These are phyloP conservation scores for Dissoconium aciculare DNA, from an alignment of 2,329 filamentous ascomycete species.

Conservation along the genomic window DNA sequence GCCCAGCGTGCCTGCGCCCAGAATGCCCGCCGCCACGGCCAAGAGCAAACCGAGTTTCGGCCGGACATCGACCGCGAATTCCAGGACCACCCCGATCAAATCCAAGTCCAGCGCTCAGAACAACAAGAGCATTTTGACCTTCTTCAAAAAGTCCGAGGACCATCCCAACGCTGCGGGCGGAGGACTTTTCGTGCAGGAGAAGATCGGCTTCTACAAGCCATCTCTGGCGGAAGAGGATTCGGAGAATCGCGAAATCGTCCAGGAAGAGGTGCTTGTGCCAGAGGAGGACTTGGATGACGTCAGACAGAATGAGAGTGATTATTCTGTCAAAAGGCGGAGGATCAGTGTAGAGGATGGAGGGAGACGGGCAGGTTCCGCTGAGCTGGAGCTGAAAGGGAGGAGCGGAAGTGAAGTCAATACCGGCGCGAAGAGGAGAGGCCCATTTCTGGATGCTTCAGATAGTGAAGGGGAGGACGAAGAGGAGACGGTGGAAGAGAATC, in stretches of 20 bases:
- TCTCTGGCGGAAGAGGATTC: not conserved
- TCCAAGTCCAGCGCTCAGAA: constrained; percentile 28
- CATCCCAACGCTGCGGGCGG: constrained; percentile 10
- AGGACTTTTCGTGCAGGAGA: constrained; percentile 26
- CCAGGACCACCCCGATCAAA: constrained; percentile 21
- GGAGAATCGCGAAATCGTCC: not conserved
- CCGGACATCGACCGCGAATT: constrained; percentile 17
- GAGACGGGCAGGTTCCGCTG: not conserved
- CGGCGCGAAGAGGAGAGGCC: constrained; percentile 34
- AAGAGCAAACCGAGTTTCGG: constrained; percentile 6
- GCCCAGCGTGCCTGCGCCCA: constrained; percentile 17
- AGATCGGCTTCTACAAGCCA: not conserved
- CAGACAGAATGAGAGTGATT: constrained; percentile 32
- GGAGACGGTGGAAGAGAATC: constrained; percentile 9
- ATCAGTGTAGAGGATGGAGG: constrained; percentile 8
- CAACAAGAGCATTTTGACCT: constrained; percentile 39
- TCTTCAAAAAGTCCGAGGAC: constrained; percentile 39
- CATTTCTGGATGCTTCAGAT: constrained; percentile 59
- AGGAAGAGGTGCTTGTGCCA: not conserved
- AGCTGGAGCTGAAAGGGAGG: no score
- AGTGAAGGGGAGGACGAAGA: constrained; percentile 34
- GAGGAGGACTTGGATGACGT: constrained; percentile 12
- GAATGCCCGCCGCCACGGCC: constrained; percentile 20
- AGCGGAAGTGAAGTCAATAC: no score
- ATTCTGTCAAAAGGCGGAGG: constrained; percentile 30